Percentiles rank a stretch among this genome's conserved stretches.
Conservation (phyloP, 345 rosid genomes). For the Hevea brasiliensis region DNA sequence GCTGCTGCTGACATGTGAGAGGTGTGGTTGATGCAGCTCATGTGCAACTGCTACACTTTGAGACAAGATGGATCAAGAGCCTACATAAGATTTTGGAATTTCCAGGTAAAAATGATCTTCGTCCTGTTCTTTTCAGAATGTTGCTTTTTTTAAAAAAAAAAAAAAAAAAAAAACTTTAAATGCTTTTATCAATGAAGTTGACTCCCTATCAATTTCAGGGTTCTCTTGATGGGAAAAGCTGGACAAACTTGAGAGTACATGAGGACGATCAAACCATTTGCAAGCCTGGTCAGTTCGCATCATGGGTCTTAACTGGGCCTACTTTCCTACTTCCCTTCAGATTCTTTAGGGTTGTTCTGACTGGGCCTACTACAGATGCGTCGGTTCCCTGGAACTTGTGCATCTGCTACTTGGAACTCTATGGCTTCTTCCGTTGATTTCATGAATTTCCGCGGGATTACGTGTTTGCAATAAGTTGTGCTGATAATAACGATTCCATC, state of each 20-base stretch:
- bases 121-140: not conserved
- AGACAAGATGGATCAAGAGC: constrained; percentile 90
- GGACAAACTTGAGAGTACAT: constrained; percentile 78
- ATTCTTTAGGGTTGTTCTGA: constrained; percentile 67
- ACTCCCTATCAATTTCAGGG: constrained; percentile 42
- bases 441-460: not conserved
- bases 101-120: constrained; percentile 56
- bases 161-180: too few relatives aligned
- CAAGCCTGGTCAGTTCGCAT: constrained; percentile 78
- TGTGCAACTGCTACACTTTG: constrained; percentile 92
- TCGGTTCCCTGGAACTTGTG: constrained; percentile 77
- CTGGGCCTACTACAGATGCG: constrained; percentile 67
- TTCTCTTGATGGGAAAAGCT: constrained; percentile 66
- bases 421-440: constrained; percentile 66
- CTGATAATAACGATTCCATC: not conserved
- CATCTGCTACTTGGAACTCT: constrained; percentile 90
- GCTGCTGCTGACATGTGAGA: not conserved
- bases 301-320: constrained; percentile 74
- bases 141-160: too few relatives aligned
- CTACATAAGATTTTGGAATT: constrained; percentile 71
- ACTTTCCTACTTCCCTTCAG: constrained; percentile 74
- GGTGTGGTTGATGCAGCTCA: constrained; percentile 57
- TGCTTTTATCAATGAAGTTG: not conserved
- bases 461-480: not conserved
- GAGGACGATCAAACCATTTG: constrained; percentile 76